A percentile compares a stretch with the other conserved stretches of the same genome.
These are phyloP conservation scores for Aciculosporium take DNA, from an alignment of 2,329 filamentous ascomycete genomes.

Conservation along the genomic window DNA sequence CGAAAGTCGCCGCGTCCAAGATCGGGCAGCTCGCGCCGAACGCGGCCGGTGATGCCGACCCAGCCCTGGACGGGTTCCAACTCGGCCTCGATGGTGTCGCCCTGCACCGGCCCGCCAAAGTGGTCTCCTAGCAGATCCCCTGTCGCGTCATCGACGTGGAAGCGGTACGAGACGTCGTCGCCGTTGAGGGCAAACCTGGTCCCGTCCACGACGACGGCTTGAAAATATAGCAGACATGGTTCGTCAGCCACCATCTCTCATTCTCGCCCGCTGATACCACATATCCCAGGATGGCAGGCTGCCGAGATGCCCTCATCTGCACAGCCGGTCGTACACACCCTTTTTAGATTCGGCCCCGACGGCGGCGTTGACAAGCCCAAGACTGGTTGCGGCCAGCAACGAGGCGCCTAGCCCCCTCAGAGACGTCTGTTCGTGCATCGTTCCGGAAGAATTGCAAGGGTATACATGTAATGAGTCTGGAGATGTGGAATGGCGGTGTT, in stretches of 20 bases:
- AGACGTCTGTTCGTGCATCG: background rate
- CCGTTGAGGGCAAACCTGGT: slow-evolving; percentile 43
- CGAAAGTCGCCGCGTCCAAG: slow-evolving; percentile 49
- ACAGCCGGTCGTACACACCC: no score
- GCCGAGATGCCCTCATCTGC: background rate
- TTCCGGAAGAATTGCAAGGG: no score
- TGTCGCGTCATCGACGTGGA: slow-evolving; percentile 42
- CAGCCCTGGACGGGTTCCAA: slow-evolving; percentile 32
- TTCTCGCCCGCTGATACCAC: no score
- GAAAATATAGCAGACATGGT: no score
- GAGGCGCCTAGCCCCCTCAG: background rate
- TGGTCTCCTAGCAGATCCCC: slow-evolving; percentile 46
- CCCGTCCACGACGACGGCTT: slow-evolving; percentile 39
- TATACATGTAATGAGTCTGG: no score
- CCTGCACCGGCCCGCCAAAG: slow-evolving; percentile 42
- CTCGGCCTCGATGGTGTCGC: slow-evolving; percentile 28
- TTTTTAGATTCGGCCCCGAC: no score
- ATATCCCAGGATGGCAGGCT: background rate
- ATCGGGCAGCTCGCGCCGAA: slow-evolving; percentile 49
- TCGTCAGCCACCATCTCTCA: no score
- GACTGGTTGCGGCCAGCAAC: background rate
- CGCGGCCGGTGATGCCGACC: slow-evolving; percentile 33
- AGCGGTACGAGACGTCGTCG: slow-evolving; percentile 43
- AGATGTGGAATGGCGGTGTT: no score
- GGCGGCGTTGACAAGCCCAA: no score